Evolutionary conservation across 495 filamentous ascomycete species (phyloP).

Genomic region (Xanthoparmelia taractica): DNA sequence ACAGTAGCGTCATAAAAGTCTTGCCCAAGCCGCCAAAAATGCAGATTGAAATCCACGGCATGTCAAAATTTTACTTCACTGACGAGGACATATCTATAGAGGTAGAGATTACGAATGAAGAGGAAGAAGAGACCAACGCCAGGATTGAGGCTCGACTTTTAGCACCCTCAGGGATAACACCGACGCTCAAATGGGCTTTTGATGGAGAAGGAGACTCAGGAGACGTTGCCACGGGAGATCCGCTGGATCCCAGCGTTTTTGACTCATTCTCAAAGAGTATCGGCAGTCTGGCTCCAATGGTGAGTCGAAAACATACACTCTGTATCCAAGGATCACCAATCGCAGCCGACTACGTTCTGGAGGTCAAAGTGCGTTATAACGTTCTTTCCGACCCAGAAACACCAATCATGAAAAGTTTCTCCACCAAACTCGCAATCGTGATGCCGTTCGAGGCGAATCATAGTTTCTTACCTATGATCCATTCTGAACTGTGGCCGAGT

Average conservation of each 20-base stretch:
- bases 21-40: constrained; percentile 90
- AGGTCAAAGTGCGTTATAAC: constrained; percentile 65
- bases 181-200: constrained; percentile 39
- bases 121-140: constrained; percentile 69
- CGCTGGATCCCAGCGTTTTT: background rate
- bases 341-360: constrained; percentile 59
- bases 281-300: constrained; percentile 18
- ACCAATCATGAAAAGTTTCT: constrained; percentile 63
- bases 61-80: constrained; percentile 70
- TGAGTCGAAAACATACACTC: constrained; percentile 39
- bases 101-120: constrained; percentile 70
- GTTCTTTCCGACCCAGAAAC: constrained; percentile 76
- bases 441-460: constrained; percentile 85
- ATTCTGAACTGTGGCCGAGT: constrained; percentile 75
- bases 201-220: constrained; percentile 31
- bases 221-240: background rate
- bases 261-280: constrained; percentile 1
- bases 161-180: constrained; percentile 48
- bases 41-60: constrained; percentile 54
- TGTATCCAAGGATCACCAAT: constrained; percentile 38
- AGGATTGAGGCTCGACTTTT: constrained; percentile 60
- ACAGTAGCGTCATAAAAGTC: constrained; percentile 48
- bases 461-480: constrained; percentile 68
- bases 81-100: constrained; percentile 64
- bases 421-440: constrained; percentile 60